Percentiles rank a stretch among this genome's conserved stretches.
Conservation (phyloP, 2,329 filamentous ascomycete species). For the Paracorniculantispora psalliotae region DNA sequence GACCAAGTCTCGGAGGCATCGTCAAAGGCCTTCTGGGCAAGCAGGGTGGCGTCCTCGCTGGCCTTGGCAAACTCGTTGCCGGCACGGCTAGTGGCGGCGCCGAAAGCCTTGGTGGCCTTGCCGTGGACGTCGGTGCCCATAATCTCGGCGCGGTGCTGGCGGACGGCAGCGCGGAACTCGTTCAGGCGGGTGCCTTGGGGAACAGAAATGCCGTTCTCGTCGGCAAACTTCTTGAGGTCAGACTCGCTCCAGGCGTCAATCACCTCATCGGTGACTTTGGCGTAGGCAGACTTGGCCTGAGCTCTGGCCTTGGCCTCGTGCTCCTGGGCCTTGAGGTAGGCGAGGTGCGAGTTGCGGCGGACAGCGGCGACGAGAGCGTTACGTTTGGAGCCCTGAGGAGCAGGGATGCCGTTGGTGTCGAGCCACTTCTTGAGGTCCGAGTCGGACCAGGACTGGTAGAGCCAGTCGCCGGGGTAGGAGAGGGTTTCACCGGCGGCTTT, state of each 20-base stretch:
- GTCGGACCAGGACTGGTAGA: slow-evolving; percentile 86
- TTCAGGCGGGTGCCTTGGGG: slow-evolving; percentile 89
- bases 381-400: slow-evolving; percentile 75
- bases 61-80: slow-evolving; percentile 73
- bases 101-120: slow-evolving; percentile 56
- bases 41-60: slow-evolving; percentile 61
- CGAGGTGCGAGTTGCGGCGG: slow-evolving; percentile 82
- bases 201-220: slow-evolving; percentile 80
- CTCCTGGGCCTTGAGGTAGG: slow-evolving; percentile 62
- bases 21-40: slow-evolving; percentile 63
- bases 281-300: slow-evolving; percentile 64
- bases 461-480: slow-evolving; percentile 90
- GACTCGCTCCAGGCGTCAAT: slow-evolving; percentile 87
- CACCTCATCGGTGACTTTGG: slow-evolving; percentile 73
- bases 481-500: slow-evolving; percentile 70
- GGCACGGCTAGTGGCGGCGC: slow-evolving; percentile 69
- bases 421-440: slow-evolving; percentile 94
- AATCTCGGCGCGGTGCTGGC: slow-evolving; percentile 75
- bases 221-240: slow-evolving; percentile 85
- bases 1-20: slow-evolving; percentile 60
- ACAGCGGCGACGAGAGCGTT: slow-evolving; percentile 86
- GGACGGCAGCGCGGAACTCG: slow-evolving; percentile 82
- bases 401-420: slow-evolving; percentile 79
- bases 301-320: slow-evolving; percentile 56
- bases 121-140: slow-evolving; percentile 59